Base-by-base conservation (phyloP, 2,329 filamentous ascomycete species). In the Pseudocercospora musae region DNA sequence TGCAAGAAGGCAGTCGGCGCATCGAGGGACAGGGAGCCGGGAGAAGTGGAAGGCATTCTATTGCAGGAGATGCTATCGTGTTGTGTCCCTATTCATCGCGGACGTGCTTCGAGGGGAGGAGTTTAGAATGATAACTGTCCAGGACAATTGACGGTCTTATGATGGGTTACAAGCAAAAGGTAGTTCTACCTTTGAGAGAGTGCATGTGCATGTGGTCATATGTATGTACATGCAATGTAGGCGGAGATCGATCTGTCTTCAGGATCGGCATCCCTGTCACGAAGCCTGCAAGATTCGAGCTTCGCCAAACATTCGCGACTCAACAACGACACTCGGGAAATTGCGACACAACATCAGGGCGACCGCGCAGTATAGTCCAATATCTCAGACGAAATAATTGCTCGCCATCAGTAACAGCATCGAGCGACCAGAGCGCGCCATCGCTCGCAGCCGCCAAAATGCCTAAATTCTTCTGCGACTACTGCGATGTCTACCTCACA, bases 401-500 rank as follows among this genome's bases (percentile, higher is more conserved):
- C 37, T 4, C 37, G 25, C 49, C 49, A 53, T 21, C n/a, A 53
- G 9, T 20, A 11, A 11, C 18, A 49, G 5, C 20, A 8, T 40
- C 37, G 15, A n/a, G 37, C 37, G 37, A 40, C 15, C 5, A n/a
- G 15, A 13, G 20, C 44, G 20, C 44, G 44, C 44, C 20, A 49
- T 25, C 44, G 21, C 53, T 20, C 49, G 20, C 23, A 27, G 53
- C 52, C 61, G 57, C 60, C 33, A 70, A 52, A 31, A 74, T 74
- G 73, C 73, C 73, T 54, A 74, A 74, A 66, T 74, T 73, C 71
- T 74, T 74, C 68, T 74, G 93, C 84, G 95, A 99, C 79, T 99
- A 99, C 80, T 99, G 95, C 86, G 95, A 99, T 89, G 95, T 99
- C 78, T 99, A 99, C 85, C 90, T 99, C 72, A 99, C 95, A 70